Evolutionary conservation across 257 asterid genomes (phyloP).

Genomic region (Thymus quinquecostatus): DNA sequence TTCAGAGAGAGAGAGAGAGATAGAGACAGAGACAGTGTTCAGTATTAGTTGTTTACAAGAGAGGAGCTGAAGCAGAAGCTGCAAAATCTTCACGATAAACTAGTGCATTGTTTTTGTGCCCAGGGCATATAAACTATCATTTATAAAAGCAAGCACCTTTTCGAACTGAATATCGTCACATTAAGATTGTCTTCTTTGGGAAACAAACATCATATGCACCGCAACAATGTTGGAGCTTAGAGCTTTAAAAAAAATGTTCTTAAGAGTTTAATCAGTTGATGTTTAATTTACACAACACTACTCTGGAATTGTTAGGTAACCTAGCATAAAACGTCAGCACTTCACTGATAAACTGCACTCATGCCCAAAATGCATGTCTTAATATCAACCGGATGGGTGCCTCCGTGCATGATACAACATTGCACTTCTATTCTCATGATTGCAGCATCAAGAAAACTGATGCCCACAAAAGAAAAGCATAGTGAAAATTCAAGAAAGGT

Average conservation of each 20-base stretch:
- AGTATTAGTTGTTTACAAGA: slow-evolving; percentile 1
- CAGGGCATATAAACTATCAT: background rate
- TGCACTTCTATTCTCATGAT: background rate
- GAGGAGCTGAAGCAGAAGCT: background rate
- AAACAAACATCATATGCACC: background rate
- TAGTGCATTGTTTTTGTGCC: slow-evolving; percentile 1
- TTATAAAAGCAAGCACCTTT: background rate
- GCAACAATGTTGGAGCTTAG: background rate
- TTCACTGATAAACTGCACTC: background rate
- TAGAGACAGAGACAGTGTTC: background rate
- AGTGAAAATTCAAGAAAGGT: background rate
- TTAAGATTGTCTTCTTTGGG: too few species aligned
- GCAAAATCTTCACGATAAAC: too few species aligned
- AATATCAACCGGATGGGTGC: background rate
- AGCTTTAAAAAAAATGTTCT: background rate
- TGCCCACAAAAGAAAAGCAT: background rate
- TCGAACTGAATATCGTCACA: too few species aligned
- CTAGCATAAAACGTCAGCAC: background rate
- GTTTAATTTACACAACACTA: background rate
- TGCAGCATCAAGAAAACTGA: too few species aligned
- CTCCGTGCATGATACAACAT: background rate
- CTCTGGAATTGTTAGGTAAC: background rate
- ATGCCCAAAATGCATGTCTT: background rate
- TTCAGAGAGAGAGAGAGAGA: background rate
- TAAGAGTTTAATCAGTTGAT: background rate